Base-by-base conservation (phyloP, 139 green algal species). In the Chlorella vulgaris region DNA sequence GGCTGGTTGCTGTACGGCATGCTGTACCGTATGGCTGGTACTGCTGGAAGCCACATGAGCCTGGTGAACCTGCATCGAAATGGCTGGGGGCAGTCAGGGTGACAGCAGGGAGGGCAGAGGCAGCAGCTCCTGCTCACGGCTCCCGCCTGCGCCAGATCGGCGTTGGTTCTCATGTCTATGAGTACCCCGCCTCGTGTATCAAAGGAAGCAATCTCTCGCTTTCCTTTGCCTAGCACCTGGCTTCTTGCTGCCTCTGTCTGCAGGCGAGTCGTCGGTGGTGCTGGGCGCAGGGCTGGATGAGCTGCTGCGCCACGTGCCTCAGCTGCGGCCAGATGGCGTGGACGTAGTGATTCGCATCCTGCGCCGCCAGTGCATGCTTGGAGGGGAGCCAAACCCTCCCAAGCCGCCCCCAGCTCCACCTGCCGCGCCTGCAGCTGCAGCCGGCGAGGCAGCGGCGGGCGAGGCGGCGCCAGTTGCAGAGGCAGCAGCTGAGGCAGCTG, bases 231-330 rank as follows among this genome's bases (percentile, higher is more conserved):
- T n/a, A n/a, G n/a, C n/a, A n/a, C n/a, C n/a, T n/a, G n/a, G 4
- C 35, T 69, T 19, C 22, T 28, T 38, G 2, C 55, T 24, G 40
- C 74, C 15, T 70, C 55, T 84, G 42, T 78, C 71, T 95, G 22
- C 86, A 89, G 70, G 94, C 2, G 95, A 99, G 61, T 94, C 90
- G 1, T 85, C 94, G 2, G 85, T 80, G 21, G 85, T 95, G 4
- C 79, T 99, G 18, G 96, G 96, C 0, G 80, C 89, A 0, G 88
- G 90, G 5, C 70, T 98, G 62, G 95, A 99, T 81, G 96, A 99
- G 89, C 86, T 98, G 47, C 87, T 99, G 83, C 87, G 96, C 35
- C 95, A 98, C 81, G 91, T 94, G 38, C 89, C 91, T 4, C 70
- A 76, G 2, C 87, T 99, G 51, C 85, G 91, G 8, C 53, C 74